Percentiles rank a stretch among this genome's conserved stretches.
Conservation (phyloP, 2,329 filamentous ascomycete genomes). For the Dactylellina drechsleri region DNA sequence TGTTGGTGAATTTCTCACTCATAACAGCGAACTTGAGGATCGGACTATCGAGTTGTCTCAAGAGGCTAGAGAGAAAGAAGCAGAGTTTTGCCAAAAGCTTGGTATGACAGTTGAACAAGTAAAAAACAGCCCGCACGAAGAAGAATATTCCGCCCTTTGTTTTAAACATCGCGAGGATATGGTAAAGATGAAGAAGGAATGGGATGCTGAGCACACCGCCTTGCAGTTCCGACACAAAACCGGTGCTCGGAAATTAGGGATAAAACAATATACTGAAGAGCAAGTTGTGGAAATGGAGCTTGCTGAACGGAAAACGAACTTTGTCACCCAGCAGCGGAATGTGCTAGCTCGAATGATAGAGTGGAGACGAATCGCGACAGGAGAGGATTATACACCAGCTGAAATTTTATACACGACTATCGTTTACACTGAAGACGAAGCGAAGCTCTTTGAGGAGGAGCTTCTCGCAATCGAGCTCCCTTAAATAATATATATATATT, state of each 20-base stretch:
- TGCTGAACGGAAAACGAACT: slow-evolving; percentile 27
- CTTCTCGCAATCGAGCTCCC: slow-evolving; percentile 31
- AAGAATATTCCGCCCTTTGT: slow-evolving; percentile 26
- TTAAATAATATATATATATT: neutral
- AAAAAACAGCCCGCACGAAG: slow-evolving; percentile 11
- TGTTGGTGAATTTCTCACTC: slow-evolving; percentile 43
- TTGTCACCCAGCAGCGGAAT: slow-evolving; percentile 43
- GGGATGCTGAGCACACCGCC: slow-evolving; percentile 35
- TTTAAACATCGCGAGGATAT: slow-evolving; percentile 30
- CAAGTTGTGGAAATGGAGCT: slow-evolving; percentile 41
- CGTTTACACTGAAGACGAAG: slow-evolving; percentile 37
- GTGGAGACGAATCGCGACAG: slow-evolving; percentile 33
- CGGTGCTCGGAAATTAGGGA: slow-evolving; percentile 24
- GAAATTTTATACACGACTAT: slow-evolving; percentile 36
- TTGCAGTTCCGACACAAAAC: slow-evolving; percentile 31
- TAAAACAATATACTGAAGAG: slow-evolving; percentile 29
- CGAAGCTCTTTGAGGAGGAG: slow-evolving; percentile 26
- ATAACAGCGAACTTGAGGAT: slow-evolving; percentile 48
- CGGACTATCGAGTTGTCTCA: slow-evolving; percentile 38
- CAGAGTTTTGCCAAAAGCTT: slow-evolving; percentile 34
- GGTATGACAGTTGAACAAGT: slow-evolving; percentile 29
- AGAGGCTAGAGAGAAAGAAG: slow-evolving; percentile 23
- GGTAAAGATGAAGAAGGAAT: slow-evolving; percentile 43
- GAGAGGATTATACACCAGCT: slow-evolving; percentile 17
- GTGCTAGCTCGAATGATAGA: slow-evolving; percentile 49